Evolutionary conservation across 495 filamentous ascomycete genomes (phyloP).

Genomic region (Hypoxylon intermedium): DNA sequence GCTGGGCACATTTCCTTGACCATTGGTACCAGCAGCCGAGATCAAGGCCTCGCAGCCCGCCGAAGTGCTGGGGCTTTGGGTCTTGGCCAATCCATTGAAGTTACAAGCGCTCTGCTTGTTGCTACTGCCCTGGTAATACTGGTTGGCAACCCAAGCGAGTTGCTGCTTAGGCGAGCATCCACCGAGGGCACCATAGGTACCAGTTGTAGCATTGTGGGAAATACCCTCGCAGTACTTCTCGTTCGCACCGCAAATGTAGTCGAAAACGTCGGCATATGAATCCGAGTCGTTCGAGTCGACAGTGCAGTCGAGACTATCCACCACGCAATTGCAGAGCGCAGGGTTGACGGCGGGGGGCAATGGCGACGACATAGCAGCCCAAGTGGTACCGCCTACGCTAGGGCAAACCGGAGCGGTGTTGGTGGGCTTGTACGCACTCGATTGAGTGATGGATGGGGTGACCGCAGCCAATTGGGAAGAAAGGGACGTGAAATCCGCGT

Average conservation of each 20-base stretch:
- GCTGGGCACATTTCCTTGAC: constrained; percentile 33
- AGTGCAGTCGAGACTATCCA: constrained; percentile 69
- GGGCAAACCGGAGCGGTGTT: constrained; percentile 81
- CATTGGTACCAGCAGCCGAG: constrained; percentile 50
- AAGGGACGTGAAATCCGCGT: constrained; percentile 77
- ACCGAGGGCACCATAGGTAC: constrained; percentile 82
- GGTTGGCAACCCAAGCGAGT: constrained; percentile 81
- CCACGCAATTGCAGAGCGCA: constrained; percentile 81
- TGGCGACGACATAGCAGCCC: constrained; percentile 72
- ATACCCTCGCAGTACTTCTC: constrained; percentile 71
- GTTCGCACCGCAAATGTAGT: constrained; percentile 73
- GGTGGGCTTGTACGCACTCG: constrained; percentile 75
- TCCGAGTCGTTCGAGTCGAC: constrained; percentile 56
- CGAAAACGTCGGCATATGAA: constrained; percentile 66
- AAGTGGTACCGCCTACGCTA: constrained; percentile 65
- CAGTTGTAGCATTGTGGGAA: constrained; percentile 70
- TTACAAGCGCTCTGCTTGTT: constrained; percentile 68
- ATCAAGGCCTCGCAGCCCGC: constrained; percentile 48
- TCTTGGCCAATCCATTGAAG: constrained; percentile 72
- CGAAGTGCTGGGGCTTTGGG: constrained; percentile 52
- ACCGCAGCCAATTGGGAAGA: constrained; percentile 71
- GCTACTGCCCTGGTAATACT: constrained; percentile 73
- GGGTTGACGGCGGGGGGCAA: constrained; percentile 78
- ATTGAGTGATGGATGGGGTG: constrained; percentile 67
- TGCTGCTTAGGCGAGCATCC: constrained; percentile 83